Percentiles rank a stretch among this genome's conserved stretches.
phyloP scores from a whole-genome alignment of 345 rosid species.

The Cardamine resedifolia region DNA sequence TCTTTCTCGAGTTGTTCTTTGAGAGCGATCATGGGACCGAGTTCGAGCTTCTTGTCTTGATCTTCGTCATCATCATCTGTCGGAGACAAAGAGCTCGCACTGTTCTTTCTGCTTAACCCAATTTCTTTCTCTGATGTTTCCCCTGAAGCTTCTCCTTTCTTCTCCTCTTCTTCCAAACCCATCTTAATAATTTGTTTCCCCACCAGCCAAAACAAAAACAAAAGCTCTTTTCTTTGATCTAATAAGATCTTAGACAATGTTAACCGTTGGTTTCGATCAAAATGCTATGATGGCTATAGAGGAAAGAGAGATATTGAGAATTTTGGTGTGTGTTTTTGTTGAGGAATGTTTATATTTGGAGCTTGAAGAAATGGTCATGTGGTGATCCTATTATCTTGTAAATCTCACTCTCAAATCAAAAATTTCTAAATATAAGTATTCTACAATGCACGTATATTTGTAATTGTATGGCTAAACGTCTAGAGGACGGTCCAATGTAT shows the following conservation, averaged over 20 bases:
- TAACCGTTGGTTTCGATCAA: slow-evolving; percentile 6
- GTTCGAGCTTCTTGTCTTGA: slow-evolving; percentile 34
- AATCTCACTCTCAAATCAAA: slow-evolving; percentile 25
- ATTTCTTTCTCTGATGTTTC: slow-evolving; percentile 30
- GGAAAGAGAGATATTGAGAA: slow-evolving; percentile 24
- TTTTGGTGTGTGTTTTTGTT: slow-evolving; percentile 20
- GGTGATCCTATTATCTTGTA: slow-evolving; percentile 64
- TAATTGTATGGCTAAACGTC: slow-evolving; percentile 14
- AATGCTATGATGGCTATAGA: slow-evolving; percentile 22
- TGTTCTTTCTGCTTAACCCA: slow-evolving; percentile 37
- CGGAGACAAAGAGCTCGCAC: slow-evolving; percentile 36
- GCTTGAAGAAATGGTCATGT: slow-evolving; percentile 59
- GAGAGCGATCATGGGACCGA: slow-evolving; percentile 51
- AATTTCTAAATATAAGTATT: slow-evolving; percentile 18
- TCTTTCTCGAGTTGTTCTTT: slow-evolving; percentile 51
- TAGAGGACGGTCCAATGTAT: slow-evolving; percentile 7
- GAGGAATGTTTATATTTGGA: slow-evolving; percentile 41
- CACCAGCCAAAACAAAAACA: slow-evolving; percentile 9
- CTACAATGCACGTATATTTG: slow-evolving; percentile 16
- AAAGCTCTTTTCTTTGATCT: slow-evolving; percentile 21
- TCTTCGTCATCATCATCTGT: slow-evolving; percentile 43
- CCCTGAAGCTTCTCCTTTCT: slow-evolving; percentile 28
- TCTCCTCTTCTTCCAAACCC: slow-evolving; percentile 36
- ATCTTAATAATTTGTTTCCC: slow-evolving; percentile 20
- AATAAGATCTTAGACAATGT: not conserved